Conservation (phyloP, 805 yeast species). For the Kodamaea kakaduensis region DNA sequence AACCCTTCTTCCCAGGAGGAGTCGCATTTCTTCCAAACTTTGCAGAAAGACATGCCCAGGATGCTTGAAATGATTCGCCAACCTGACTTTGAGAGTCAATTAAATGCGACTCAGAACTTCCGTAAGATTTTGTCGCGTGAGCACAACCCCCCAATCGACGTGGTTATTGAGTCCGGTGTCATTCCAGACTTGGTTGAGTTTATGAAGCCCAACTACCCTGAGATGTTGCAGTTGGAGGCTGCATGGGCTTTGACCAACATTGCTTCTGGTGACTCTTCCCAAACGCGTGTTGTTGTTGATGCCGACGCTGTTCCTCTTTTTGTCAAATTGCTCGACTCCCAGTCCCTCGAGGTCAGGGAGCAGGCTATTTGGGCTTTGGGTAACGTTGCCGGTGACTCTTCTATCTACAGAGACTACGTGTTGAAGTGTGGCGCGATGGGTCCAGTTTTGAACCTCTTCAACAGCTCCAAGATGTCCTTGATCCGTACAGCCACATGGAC, state of each 20-base stretch:
- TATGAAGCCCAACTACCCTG: slow-evolving; percentile 69
- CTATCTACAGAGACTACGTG: slow-evolving; percentile 85
- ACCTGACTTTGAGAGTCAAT: slow-evolving; percentile 70
- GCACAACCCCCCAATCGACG: slow-evolving; percentile 92
- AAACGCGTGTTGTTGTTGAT: slow-evolving; percentile 86
- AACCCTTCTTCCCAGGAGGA: slow-evolving; percentile 43
- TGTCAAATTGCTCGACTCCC: slow-evolving; percentile 74
- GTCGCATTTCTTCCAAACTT: slow-evolving; percentile 35
- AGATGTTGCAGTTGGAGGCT: slow-evolving; percentile 91
- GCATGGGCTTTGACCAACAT: slow-evolving; percentile 99
- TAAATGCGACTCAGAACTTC: slow-evolving; percentile 87
- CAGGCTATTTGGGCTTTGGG: slow-evolving; percentile 99
- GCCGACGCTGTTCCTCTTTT: slow-evolving; percentile 92
- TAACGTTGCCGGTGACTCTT: slow-evolving; percentile 97
- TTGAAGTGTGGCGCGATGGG: slow-evolving; percentile 81
- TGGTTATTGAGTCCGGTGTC: slow-evolving; percentile 89
- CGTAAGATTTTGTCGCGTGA: slow-evolving; percentile 92
- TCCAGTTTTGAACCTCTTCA: slow-evolving; percentile 77
- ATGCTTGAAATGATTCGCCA: slow-evolving; percentile 81
- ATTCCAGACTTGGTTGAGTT: slow-evolving; percentile 87
- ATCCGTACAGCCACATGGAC: slow-evolving; percentile 99
- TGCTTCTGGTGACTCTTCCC: slow-evolving; percentile 89
- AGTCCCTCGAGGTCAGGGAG: slow-evolving; percentile 88
- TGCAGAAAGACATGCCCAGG: slow-evolving; percentile 66
- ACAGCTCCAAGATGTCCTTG: slow-evolving; percentile 79